phyloP scores from a whole-genome alignment of 2,329 filamentous ascomycete species.

The Alternaria hordeiaustralica region DNA sequence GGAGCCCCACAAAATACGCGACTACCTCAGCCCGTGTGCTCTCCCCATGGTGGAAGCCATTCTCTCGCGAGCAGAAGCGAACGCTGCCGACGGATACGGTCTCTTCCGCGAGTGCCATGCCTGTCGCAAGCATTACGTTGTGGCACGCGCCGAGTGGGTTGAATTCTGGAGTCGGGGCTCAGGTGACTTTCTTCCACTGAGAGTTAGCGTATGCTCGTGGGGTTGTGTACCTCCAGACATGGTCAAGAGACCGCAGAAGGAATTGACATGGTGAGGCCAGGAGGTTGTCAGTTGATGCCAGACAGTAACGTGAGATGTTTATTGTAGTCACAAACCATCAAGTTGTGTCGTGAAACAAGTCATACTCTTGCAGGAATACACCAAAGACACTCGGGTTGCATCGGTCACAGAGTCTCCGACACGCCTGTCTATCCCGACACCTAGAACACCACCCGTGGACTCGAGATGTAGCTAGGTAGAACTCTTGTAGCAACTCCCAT shows the following conservation, averaged over 20 bases:
- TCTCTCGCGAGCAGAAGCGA: conserved; percentile 21
- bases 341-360: neutral
- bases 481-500: neutral
- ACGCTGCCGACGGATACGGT: conserved; percentile 19
- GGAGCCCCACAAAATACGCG: neutral
- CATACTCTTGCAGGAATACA: neutral
- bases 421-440: neutral
- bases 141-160: conserved; percentile 40
- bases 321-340: neutral
- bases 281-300: neutral
- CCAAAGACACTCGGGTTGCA: neutral
- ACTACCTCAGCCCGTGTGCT: neutral
- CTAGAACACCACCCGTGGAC: neutral
- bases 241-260: conserved; percentile 15
- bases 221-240: conserved; percentile 36
- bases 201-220: conserved; percentile 41
- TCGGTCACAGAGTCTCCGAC: neutral
- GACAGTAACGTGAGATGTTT: neutral
- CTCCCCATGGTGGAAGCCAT: conserved; percentile 13
- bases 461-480: neutral
- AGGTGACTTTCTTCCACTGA: conserved; percentile 26
- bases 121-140: conserved; percentile 37
- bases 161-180: conserved; percentile 33
- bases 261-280: conserved; percentile 7
- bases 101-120: conserved; percentile 32